phyloP scores from a whole-genome alignment of 306 rosid species.

The Myrica gale region DNA sequence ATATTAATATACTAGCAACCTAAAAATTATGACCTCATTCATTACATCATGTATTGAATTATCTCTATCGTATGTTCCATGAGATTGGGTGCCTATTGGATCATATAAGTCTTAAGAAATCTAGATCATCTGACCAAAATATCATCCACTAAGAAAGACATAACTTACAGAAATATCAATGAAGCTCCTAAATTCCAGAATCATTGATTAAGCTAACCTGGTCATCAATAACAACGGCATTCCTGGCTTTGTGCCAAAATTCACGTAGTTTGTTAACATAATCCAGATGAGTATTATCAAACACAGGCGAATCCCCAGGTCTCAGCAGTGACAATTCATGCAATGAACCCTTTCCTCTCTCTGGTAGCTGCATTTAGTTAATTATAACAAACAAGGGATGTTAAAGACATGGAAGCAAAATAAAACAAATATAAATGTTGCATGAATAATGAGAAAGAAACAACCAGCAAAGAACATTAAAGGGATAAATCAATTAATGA shows the following conservation, averaged over 20 bases:
- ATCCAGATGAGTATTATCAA: conserved; percentile 34
- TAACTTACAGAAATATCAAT: background rate
- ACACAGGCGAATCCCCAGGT: conserved; percentile 32
- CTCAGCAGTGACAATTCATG: conserved; percentile 38
- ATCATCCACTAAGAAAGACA: conserved; percentile 6
- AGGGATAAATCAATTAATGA: background rate
- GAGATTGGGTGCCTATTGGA: background rate
- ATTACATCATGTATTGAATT: background rate
- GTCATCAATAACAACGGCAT: conserved; percentile 59
- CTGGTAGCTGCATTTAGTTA: conserved; percentile 44
- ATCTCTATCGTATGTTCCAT: background rate
- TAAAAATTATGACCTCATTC: too few relatives aligned
- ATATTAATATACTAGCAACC: too few relatives aligned
- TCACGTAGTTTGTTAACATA: conserved; percentile 50
- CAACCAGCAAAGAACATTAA: background rate
- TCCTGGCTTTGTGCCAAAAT: conserved; percentile 45
- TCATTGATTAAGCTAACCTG: conserved; percentile 38
- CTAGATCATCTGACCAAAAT: background rate
- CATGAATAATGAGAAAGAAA: background rate
- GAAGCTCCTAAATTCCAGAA: background rate
- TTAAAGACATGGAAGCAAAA: conserved; percentile 11
- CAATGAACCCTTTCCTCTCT: conserved; percentile 26
- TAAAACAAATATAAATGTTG: conserved; percentile 1
- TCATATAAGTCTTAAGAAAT: background rate
- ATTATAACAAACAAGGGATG: conserved; percentile 12